Conservation (phyloP, 2,329 filamentous ascomycete genomes). For the Akanthomyces dipterigenus region DNA sequence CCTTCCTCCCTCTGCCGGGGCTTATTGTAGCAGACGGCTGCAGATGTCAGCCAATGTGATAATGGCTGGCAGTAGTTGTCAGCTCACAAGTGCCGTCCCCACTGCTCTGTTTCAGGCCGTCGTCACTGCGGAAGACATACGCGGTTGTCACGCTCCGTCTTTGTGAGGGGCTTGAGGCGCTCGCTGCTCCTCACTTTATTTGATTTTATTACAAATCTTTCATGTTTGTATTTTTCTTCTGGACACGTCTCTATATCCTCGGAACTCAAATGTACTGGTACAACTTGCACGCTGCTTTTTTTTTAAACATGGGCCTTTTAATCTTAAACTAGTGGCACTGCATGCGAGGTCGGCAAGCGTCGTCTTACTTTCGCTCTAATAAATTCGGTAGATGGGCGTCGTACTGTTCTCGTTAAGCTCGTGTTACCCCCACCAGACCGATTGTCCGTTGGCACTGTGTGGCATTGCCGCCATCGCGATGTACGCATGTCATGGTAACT, state of each 20-base stretch:
- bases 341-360: background rate
- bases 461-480: background rate
- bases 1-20: background rate
- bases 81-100: slow-evolving; percentile 12
- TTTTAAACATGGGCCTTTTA: background rate
- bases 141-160: slow-evolving; percentile 7
- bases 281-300: background rate
- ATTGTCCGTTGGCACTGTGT: background rate
- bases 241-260: background rate
- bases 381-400: background rate
- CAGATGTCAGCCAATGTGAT: slow-evolving; percentile 3
- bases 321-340: slow-evolving; percentile 2
- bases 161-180: slow-evolving; percentile 3
- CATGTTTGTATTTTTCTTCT: background rate
- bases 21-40: background rate
- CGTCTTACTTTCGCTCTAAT: background rate
- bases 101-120: slow-evolving; percentile 10
- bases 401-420: background rate
- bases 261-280: background rate
- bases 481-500: background rate
- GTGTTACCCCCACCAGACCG: background rate
- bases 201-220: background rate
- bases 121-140: slow-evolving; percentile 11
- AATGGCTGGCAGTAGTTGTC: slow-evolving; percentile 2
- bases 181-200: background rate